Base-by-base conservation (phyloP, 129 eudicot species). In the Centaurea solstitialis region DNA sequence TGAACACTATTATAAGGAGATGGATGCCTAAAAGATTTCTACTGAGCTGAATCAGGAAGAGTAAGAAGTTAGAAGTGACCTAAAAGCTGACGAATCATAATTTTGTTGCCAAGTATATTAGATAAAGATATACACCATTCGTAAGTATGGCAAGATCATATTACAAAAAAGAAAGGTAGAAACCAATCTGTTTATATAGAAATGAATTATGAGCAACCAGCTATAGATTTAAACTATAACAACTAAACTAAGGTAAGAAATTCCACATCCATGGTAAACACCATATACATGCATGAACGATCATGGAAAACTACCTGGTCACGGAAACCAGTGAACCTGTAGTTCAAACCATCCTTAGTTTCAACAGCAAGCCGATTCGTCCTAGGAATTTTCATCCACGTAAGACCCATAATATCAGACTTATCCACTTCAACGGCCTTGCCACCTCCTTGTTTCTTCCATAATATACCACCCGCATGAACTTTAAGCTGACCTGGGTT, bases 381-480 rank as follows among this genome's bases (percentile, higher is more conserved):
- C 28, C 98, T 80, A 0, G 97, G 98, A 53, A 94, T 89, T 86
- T 94, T 94, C 98, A 92, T 94, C 98, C 98, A 94, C 0, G 88
- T 86, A 70, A 94, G 87, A 30, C 88, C 84, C 9, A 81, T 50
- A 33, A 94, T 76, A 68, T 94, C 92, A 73, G 89, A 66, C 53
- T 82, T 94, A 41, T 92, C 98, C 22, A 94, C 94, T 83, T 94
- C 98, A 53, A 92, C 93, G 47, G 97, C 93, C 85, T 92, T 92
- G n/a, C 98, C 97, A 74, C 98, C 98, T 1, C 97, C 98, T 82
- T 87, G 96, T 83, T 92, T 94, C 88, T 87, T 94, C 98, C 98
- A 94, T 67, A 83, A 59, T 57, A 94, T 75, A 77, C 97, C 97
- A 7, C 93, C 90, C 11, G 97, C 59, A 77, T 94, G 91, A 83